Percentiles rank a stretch among this genome's conserved stretches.
Evolutionary conservation across 108 stramenopile genomes (phyloP).

Genomic region (Schizochytrium sp.): DNA sequence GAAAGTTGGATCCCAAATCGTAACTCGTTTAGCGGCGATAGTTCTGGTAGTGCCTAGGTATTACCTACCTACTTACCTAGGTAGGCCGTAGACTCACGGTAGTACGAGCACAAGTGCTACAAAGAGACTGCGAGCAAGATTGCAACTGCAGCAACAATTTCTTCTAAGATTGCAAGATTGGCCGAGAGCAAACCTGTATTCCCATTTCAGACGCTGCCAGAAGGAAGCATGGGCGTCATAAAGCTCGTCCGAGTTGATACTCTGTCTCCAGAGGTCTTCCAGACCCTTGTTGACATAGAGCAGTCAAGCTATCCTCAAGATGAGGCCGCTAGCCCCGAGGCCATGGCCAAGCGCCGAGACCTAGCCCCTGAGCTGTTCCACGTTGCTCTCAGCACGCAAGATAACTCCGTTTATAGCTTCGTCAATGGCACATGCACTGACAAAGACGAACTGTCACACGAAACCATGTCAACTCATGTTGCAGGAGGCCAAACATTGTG

Average conservation of each 20-base stretch:
- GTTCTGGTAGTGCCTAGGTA: too few species aligned
- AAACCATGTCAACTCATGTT: conserved; percentile 22
- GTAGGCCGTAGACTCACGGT: too few species aligned
- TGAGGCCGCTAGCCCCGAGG: not conserved
- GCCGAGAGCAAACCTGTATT: too few species aligned
- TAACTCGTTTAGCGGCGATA: too few species aligned
- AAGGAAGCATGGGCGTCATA: not conserved
- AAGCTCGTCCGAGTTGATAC: not conserved
- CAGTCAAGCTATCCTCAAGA: not conserved
- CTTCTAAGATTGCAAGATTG: too few species aligned
- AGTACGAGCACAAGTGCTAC: too few species aligned
- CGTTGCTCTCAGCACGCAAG: conserved; percentile 11
- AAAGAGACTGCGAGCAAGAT: too few species aligned
- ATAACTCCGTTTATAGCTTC: not conserved
- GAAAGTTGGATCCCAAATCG: too few species aligned
- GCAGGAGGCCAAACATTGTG: conserved; percentile 5
- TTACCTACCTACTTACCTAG: too few species aligned
- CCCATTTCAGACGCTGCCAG: too few species aligned
- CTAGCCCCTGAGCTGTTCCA: conserved; percentile 37
- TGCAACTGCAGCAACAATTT: too few species aligned
- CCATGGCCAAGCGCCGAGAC: conserved; percentile 8
- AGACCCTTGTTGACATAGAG: not conserved
- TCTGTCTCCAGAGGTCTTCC: not conserved
- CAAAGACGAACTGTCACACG: conserved; percentile 10
- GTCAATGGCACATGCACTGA: conserved; percentile 38